phyloP scores from a whole-genome alignment of 1,139 yeast genomes.

The Eremothecium sinecaudum region DNA sequence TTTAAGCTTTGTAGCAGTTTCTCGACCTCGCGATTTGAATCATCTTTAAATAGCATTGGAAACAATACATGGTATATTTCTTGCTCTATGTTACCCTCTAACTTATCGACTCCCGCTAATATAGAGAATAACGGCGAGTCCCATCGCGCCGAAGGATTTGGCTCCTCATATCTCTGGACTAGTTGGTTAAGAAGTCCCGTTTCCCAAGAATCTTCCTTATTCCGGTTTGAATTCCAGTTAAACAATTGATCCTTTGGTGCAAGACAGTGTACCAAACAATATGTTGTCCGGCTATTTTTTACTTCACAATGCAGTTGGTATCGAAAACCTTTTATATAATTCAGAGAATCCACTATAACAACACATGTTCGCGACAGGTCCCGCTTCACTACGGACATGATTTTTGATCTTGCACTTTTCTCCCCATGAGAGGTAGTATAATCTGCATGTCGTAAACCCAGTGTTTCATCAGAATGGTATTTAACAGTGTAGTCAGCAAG shows the following conservation, averaged over 20 bases:
- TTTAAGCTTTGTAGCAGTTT: conserved; percentile 15
- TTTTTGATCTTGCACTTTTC: conserved; percentile 72
- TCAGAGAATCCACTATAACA: conserved; percentile 76
- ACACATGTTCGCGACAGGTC: conserved; percentile 59
- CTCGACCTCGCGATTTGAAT: conserved; percentile 41
- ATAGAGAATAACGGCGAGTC: conserved; percentile 82
- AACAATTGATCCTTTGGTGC: conserved; percentile 46
- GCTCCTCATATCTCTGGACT: conserved; percentile 87
- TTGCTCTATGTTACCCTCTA: conserved; percentile 45
- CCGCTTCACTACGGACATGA: conserved; percentile 82
- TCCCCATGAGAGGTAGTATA: conserved; percentile 66
- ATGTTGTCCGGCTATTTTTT: conserved; percentile 71
- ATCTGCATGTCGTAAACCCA: conserved; percentile 61
- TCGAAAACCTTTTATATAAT: conserved; percentile 90
- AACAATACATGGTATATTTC: conserved; percentile 61
- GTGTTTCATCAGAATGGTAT: conserved; percentile 65
- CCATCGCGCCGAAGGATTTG: conserved; percentile 80
- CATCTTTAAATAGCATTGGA: conserved; percentile 25
- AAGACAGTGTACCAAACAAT: conserved; percentile 73
- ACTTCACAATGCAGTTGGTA: conserved; percentile 93
- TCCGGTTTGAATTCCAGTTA: conserved; percentile 50
- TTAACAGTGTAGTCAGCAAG: conserved; percentile 44
- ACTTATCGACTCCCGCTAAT: conserved; percentile 45
- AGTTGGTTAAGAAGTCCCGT: conserved; percentile 56
- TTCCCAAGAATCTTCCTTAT: conserved; percentile 45